Evolutionary conservation across 805 yeast genomes (phyloP).

Genomic region (Nakazawaea ambrosiae): DNA sequence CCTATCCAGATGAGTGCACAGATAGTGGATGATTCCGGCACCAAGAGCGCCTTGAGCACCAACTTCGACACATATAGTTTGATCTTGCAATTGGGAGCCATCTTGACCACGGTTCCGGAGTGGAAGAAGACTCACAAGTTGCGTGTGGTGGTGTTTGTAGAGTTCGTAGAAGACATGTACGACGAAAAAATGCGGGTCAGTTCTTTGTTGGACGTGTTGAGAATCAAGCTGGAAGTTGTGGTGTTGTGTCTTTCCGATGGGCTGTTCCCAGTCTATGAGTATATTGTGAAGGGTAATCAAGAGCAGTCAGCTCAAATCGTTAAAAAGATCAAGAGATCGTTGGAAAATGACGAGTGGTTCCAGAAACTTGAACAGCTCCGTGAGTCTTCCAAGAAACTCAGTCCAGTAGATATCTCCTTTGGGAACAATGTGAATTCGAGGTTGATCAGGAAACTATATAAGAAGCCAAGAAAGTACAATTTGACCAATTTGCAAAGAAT

Average conservation of each 20-base stretch:
- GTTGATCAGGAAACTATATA: conserved; percentile 19
- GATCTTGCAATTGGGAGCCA: conserved; percentile 90
- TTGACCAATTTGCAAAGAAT: conserved; percentile 64
- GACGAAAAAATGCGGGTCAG: conserved; percentile 62
- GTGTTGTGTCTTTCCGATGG: conserved; percentile 64
- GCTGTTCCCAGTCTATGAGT: conserved; percentile 55
- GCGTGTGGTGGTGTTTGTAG: conserved; percentile 88
- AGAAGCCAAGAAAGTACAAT: conserved; percentile 31
- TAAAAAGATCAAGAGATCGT: conserved; percentile 39
- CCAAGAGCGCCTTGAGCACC: conserved; percentile 65
- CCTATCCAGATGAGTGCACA: conserved; percentile 96
- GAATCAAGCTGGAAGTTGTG: conserved; percentile 79
- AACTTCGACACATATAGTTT: conserved; percentile 95
- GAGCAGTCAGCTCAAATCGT: conserved; percentile 23
- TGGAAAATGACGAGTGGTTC: conserved; percentile 86
- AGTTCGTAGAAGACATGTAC: conserved; percentile 56
- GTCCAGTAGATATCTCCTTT: conserved; percentile 1
- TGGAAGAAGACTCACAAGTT: conserved; percentile 77
- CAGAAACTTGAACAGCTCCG: conserved; percentile 56
- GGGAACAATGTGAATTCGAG: conserved; percentile 15
- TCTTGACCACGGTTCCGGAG: conserved; percentile 83
- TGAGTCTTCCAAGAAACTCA: conserved; percentile 22
- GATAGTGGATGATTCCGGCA: conserved; percentile 57
- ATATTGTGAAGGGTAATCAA: conserved; percentile 67
- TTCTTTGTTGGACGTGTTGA: conserved; percentile 61